phyloP scores from a whole-genome alignment of 305 asterid genomes.

The Ajuga reptans region DNA sequence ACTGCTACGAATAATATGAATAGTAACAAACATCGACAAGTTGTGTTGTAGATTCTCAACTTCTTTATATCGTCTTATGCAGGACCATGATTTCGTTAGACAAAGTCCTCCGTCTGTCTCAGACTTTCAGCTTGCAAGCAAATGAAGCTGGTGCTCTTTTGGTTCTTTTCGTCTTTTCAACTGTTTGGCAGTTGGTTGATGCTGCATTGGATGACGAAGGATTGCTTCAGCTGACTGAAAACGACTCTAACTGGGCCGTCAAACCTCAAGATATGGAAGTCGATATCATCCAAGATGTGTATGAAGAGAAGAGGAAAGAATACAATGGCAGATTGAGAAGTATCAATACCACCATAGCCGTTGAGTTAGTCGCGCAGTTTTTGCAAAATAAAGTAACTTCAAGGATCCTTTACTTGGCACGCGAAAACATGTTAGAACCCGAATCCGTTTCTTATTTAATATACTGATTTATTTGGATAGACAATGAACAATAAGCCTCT shows the following conservation, averaged over 20 bases:
- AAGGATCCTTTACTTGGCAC: conserved; percentile 82
- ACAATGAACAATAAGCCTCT: background rate
- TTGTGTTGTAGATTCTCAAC: background rate
- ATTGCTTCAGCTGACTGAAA: conserved; percentile 57
- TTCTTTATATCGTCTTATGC: conserved; percentile 23
- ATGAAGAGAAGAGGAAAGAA: conserved; percentile 45
- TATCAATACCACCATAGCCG: conserved; percentile 49
- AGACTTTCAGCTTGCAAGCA: conserved; percentile 41
- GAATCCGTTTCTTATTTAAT: conserved; percentile 24
- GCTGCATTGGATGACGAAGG: conserved; percentile 85
- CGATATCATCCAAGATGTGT: conserved; percentile 33
- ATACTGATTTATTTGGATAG: background rate
- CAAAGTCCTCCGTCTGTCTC: conserved; percentile 43
- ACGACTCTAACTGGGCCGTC: conserved; percentile 56
- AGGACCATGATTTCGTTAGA: conserved; percentile 66
- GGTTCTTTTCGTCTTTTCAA: conserved; percentile 60
- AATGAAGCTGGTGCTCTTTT: conserved; percentile 51
- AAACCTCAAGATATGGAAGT: conserved; percentile 62
- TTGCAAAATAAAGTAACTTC: conserved; percentile 68
- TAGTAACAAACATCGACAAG: no score
- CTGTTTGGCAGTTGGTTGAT: conserved; percentile 79
- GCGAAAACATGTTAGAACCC: conserved; percentile 83
- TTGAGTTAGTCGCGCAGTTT: conserved; percentile 66
- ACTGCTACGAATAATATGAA: background rate
- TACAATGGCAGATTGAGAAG: conserved; percentile 45